phyloP scores from a whole-genome alignment of 768 basidiomycete species.

The Suillus spraguei region DNA sequence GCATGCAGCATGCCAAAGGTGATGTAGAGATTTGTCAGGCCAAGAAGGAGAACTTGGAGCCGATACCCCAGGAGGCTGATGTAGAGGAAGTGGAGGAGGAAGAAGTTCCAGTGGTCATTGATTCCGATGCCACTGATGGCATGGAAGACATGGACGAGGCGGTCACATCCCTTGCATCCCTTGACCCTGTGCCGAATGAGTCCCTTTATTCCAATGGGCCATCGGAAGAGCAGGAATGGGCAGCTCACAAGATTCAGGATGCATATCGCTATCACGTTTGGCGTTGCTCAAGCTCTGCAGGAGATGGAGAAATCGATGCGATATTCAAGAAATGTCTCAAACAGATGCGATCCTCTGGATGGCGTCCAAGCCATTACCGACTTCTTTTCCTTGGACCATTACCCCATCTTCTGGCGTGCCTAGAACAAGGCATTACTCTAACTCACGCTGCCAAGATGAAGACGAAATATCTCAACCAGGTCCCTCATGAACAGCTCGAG shows the following conservation, averaged over 20 bases:
- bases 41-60: background rate
- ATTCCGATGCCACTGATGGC: constrained; percentile 4
- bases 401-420: constrained; percentile 42
- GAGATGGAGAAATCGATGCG: constrained; percentile 21
- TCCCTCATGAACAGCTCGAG: constrained; percentile 38
- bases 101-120: background rate
- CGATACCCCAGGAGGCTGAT: background rate
- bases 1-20: background rate
- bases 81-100: constrained; percentile 13
- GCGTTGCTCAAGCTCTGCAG: background rate
- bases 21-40: background rate
- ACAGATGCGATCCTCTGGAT: constrained; percentile 27
- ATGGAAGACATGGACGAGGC: constrained; percentile 9
- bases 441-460: constrained; percentile 32
- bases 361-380: constrained; percentile 37
- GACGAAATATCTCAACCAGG: constrained; percentile 30
- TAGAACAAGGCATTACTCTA: constrained; percentile 34
- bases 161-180: constrained; percentile 4
- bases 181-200: constrained; percentile 13
- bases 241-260: constrained; percentile 28
- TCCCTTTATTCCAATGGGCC: constrained; percentile 19
- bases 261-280: constrained; percentile 15
- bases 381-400: constrained; percentile 40
- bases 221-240: constrained; percentile 27
- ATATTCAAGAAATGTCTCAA: constrained; percentile 33